Evolutionary conservation across 2,329 filamentous ascomycete species (phyloP), one percentile per base, ranked within the genome.

Genomic region (Aureobasidium sp.): DNA sequence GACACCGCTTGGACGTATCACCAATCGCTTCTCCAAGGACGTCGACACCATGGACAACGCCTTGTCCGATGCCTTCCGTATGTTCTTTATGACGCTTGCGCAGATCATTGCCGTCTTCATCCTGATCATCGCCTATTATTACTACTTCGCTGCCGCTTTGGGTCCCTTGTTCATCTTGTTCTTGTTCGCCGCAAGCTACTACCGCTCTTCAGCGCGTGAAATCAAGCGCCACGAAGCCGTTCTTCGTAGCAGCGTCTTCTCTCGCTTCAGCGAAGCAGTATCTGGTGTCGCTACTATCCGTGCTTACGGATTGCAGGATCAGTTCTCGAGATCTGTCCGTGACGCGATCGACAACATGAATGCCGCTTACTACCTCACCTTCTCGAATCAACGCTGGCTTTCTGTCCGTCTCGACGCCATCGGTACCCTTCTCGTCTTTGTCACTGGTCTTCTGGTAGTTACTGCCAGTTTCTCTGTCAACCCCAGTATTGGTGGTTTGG

Each of bases 21-120:
- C 91, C 23, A 97, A 97, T 72, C 89, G 94, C 17, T 97, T 97
- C 75, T 95, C 90, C 33, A 88, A 93, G 66, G 94, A 99, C 69
- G 89, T 97, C 42, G 90, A 96, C 69, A 90, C 94, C 60, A 95
- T 97, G 90, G 94, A 97, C 75, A 96, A 96, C 72, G 90, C 86
- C 61, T 76, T 96, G 45, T 88, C 88, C 0, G 93, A 96, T 68
- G 87, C 90, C 3, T 90, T 96, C 74, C 85, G 93, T 65, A 95
- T 96, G 85, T 96, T 93, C 77, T 87, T 92, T 67, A 77, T 96
- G 67, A 96, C 90, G 1, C 75, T 95, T 66, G 86, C 84, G 40
- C 90, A 88, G 81, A 91, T 96, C 65, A 77, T 86, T 1, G 86
- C 88, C 4, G 89, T 96, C 37, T 95, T 96, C 70, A 84, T 86